Conservation (phyloP, 108 stramenopile genomes). For the Discostella stelligeroides region DNA sequence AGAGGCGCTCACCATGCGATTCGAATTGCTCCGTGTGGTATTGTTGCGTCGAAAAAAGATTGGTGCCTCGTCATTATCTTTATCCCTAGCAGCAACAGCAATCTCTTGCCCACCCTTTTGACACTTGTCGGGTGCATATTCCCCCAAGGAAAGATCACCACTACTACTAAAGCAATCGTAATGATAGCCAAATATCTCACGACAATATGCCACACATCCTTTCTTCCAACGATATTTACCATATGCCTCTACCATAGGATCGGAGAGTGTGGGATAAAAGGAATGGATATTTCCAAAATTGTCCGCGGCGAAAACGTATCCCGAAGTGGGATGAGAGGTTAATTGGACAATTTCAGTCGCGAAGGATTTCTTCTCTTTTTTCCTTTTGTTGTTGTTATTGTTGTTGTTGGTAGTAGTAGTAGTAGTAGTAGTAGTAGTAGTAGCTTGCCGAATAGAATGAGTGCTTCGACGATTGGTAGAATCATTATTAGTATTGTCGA, state of each 20-base stretch:
- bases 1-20: too few relatives aligned
- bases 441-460: too few relatives aligned
- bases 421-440: too few relatives aligned
- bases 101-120: not conserved
- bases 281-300: slow-evolving; percentile 41
- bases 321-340: slow-evolving; percentile 41
- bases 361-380: slow-evolving; percentile 11
- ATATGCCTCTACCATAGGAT: slow-evolving; percentile 38
- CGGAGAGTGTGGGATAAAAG: slow-evolving; percentile 35
- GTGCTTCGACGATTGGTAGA: too few relatives aligned
- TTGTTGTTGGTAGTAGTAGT: not conserved
- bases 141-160: too few relatives aligned
- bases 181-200: slow-evolving; percentile 37
- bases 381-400: slow-evolving; percentile 17
- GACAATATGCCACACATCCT: slow-evolving; percentile 29
- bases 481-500: not conserved
- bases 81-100: not conserved
- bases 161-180: not conserved
- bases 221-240: slow-evolving; percentile 44
- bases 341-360: slow-evolving; percentile 43
- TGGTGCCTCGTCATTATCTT: not conserved
- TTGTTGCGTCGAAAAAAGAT: too few relatives aligned
- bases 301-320: slow-evolving; percentile 37
- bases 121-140: too few relatives aligned
- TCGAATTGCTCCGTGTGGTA: too few relatives aligned